Evolutionary conservation across 2,329 filamentous ascomycete genomes (phyloP).

Genomic region (Ascochyta viciae-villosae): DNA sequence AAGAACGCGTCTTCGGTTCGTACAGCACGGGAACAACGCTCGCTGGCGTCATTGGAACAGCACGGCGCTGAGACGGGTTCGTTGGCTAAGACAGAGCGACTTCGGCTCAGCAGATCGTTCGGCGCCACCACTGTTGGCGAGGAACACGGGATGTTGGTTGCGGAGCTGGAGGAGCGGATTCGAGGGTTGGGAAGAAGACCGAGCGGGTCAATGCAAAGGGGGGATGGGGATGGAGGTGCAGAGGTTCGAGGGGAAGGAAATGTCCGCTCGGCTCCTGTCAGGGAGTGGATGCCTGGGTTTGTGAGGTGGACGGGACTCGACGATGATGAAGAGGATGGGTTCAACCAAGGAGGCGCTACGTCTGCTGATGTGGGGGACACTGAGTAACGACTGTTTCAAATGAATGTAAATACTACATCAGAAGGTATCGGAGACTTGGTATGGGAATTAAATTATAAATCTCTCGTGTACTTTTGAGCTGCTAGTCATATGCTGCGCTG

Average conservation of each 20-base stretch:
- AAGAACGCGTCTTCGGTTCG: background rate
- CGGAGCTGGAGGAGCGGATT: background rate
- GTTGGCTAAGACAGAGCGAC: background rate
- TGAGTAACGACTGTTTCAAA: background rate
- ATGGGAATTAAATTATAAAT: background rate
- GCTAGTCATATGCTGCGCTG: slow-evolving; percentile 3
- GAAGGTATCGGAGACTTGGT: no score
- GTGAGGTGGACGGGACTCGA: background rate
- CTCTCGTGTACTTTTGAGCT: slow-evolving; percentile 6
- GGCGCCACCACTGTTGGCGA: background rate
- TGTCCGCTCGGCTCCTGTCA: background rate
- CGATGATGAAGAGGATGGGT: background rate
- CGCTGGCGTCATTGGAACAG: background rate
- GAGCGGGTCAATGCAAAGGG: background rate
- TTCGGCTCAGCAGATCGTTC: background rate
- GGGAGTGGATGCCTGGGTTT: background rate
- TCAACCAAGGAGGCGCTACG: background rate
- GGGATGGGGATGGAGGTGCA: background rate
- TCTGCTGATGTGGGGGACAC: background rate
- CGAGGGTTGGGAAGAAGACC: background rate
- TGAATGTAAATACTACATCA: background rate
- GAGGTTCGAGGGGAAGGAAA: background rate
- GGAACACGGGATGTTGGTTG: background rate
- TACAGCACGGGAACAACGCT: background rate
- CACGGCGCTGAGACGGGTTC: background rate